Base-by-base conservation (phyloP, 2,329 filamentous ascomycete species). In the Diaporthe sp. region DNA sequence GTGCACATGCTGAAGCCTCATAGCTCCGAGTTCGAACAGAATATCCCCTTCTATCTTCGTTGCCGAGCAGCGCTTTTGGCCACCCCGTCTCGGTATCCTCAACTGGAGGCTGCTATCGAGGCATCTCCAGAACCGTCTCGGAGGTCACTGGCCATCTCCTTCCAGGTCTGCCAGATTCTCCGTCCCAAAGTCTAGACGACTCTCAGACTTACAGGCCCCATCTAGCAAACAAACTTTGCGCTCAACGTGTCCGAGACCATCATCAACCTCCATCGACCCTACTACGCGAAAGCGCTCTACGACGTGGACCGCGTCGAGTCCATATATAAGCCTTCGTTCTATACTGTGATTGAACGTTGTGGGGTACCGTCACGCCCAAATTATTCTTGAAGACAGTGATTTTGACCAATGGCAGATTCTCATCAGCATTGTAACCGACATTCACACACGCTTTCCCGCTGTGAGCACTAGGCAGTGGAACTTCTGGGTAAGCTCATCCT, bases 401-500 rank as follows among this genome's bases (percentile, higher is more conserved):
- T 2, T 15, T 61, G 17, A 61, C 25, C 58, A 9, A 12, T 10
- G 3, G 17, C 58, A 61, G 68, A 55, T 71, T 25, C 38, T 71
- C 13, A 71, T 71, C 17, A n/a, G 22, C 52, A 45, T 71, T 45
- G 50, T 71, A n/a, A 71, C 68, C n/a, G 68, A 71, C 38, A 71
- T 71, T 13, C 68, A 71, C 35, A 55, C 50, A 60, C 68, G 68
- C 25, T 71, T 71, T 38, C 68, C 68, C 22, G 68, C 68, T 42
- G 68, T 71, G 6, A 60, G 68, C 68, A 45, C 52, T 35, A 71
- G 68, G 19, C 68, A 71, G 50, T 71, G 68, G 68, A 71, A 71
- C 12, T 71, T 71, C 38, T 71, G 68, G 68, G 50, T 71, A n/a
- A 71, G 68, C 12, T 7, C 19, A 28, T 15, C 7, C 52, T 71